A percentile compares a stretch with the other conserved stretches of the same genome.
These are phyloP conservation scores for Saxophila tyrrhenica DNA, from an alignment of 495 filamentous ascomycete genomes.

Conservation along the genomic window DNA sequence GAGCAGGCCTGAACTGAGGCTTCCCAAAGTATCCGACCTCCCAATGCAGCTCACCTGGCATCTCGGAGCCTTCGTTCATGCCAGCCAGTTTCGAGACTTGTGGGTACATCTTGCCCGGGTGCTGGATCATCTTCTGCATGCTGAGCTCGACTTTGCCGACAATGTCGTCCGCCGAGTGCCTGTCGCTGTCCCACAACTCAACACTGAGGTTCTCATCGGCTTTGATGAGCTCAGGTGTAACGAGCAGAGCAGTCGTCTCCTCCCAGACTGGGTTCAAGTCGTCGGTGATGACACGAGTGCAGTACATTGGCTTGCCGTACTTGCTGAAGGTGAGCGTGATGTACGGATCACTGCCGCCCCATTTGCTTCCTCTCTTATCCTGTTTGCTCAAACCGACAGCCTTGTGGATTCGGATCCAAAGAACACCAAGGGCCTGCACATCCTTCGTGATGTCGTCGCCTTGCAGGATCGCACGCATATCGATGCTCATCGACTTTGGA, in stretches of 20 bases:
- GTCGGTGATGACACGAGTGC: slow-evolving; percentile 87
- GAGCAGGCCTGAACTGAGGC: slow-evolving; percentile 67
- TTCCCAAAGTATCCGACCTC: slow-evolving; percentile 91
- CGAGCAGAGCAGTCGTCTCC: slow-evolving; percentile 74
- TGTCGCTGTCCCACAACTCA: slow-evolving; percentile 91
- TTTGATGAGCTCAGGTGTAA: slow-evolving; percentile 81
- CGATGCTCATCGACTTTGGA: slow-evolving; percentile 89
- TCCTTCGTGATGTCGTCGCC: slow-evolving; percentile 89
- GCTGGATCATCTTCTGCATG: slow-evolving; percentile 88
- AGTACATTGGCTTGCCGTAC: slow-evolving; percentile 97
- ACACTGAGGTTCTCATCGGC: slow-evolving; percentile 84
- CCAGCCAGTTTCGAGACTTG: slow-evolving; percentile 77
- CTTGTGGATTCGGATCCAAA: slow-evolving; percentile 86
- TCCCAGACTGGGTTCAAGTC: slow-evolving; percentile 91
- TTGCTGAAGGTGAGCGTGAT: slow-evolving; percentile 69
- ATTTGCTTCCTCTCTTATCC: slow-evolving; percentile 67
- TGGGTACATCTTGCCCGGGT: slow-evolving; percentile 82
- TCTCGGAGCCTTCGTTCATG: slow-evolving; percentile 67
- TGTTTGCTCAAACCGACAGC: slow-evolving; percentile 84
- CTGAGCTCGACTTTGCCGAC: slow-evolving; percentile 89
- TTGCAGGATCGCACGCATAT: slow-evolving; percentile 77
- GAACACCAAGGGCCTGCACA: slow-evolving; percentile 65
- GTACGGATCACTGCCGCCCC: slow-evolving; percentile 89
- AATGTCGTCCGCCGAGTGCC: slow-evolving; percentile 80
- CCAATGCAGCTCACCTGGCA: slow-evolving; percentile 92